Base-by-base conservation (phyloP, 2,329 filamentous ascomycete genomes). In the Penicillium freii region DNA sequence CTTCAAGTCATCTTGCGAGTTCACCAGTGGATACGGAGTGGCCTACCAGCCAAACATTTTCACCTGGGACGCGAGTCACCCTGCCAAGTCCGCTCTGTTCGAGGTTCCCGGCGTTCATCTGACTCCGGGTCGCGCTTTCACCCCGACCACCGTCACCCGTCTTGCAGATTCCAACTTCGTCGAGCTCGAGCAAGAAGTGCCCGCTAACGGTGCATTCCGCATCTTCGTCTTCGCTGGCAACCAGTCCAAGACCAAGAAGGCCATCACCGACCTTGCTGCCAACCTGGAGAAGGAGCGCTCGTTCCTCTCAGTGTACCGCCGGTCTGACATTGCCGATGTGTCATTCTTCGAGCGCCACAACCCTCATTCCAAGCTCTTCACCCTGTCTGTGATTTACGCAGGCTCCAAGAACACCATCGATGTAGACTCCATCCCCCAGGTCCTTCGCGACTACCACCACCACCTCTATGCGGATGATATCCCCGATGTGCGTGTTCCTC, bases 21-120 rank as follows among this genome's bases (percentile, higher is more conserved):
- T 96, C 75, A 96, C 92, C 11, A 92, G 89, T 62, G 92, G 92
- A 57, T 96, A 96, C 72, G 92, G 92, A 59, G 91, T 96, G 23
- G 88, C 87, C 31, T 96, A 96, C 78, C 83, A 87, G 62, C 82
- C 89, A 53, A 97, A 96, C 75, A 76, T 84, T 31, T 82, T 96
- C 75, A 96, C 96, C 77, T 96, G 91, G 90, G 89, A 88, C 10
- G 74, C 84, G 0, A 78, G 79, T 4, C 92, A 96, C 75, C 81
- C 85, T 0, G 90, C 88, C 15, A 81, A 88, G 68, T 90, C 89
- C 19, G 75, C 82, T 11, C 77, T 91, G 56, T 88, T 94, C 70
- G 82, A 90, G 57, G 84, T 88, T 2, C 75, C 82, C 40, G 81
- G 84, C 33, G 85, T 82, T 34, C 89, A 84, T 59, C 80, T 94